These are phyloP conservation scores for Picea mariana DNA, from an alignment of 83 land plant species.

Conservation along the genomic window DNA sequence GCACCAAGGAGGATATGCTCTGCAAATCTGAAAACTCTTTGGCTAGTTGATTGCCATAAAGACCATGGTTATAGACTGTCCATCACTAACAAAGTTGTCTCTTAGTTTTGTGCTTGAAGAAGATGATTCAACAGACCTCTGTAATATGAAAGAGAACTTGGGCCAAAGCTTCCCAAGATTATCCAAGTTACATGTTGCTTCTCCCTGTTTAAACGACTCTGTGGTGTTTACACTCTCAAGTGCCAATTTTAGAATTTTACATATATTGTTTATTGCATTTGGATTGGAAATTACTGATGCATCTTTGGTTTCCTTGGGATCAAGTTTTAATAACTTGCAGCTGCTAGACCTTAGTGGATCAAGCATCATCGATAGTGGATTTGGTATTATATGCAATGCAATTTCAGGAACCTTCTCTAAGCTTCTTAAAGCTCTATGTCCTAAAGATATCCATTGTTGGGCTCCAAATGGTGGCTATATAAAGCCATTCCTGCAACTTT, in stretches of 20 bases:
- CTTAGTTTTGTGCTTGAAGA: slow-evolving; percentile 57
- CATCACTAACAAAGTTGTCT: slow-evolving; percentile 61
- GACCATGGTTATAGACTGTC: slow-evolving; percentile 67
- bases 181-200: slow-evolving; percentile 60
- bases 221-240: slow-evolving; percentile 57
- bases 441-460: slow-evolving; percentile 70
- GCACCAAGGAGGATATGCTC: no score
- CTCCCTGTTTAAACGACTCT: slow-evolving; percentile 44
- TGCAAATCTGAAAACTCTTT: no score
- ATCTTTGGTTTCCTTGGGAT: no score
- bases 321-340: no score
- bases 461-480: slow-evolving; percentile 62
- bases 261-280: no score
- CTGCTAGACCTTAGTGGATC: neutral
- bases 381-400: slow-evolving; percentile 70
- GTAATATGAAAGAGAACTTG: slow-evolving; percentile 36
- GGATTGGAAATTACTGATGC: no score
- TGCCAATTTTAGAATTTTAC: slow-evolving; percentile 47
- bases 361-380: slow-evolving; percentile 63
- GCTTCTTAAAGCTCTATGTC: slow-evolving; percentile 67
- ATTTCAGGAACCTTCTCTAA: slow-evolving; percentile 43
- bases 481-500: slow-evolving; percentile 57
- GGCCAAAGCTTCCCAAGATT: slow-evolving; percentile 52
- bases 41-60: no score
- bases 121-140: slow-evolving; percentile 64